These are phyloP conservation scores for Metschnikowia noctiluminum DNA, from an alignment of 805 yeast genomes.

Conservation along the genomic window DNA sequence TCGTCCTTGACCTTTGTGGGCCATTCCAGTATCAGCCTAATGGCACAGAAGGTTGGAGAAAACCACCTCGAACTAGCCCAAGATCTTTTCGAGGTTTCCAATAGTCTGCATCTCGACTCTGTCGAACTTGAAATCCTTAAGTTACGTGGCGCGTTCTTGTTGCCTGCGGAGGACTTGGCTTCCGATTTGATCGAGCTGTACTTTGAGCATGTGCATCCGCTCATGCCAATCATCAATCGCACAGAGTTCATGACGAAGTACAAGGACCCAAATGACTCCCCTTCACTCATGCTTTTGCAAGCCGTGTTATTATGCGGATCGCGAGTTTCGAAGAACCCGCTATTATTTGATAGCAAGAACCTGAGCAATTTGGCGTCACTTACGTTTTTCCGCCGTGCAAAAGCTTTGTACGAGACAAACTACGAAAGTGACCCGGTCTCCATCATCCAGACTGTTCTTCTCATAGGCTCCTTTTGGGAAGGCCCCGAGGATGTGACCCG, in stretches of 20 bases:
- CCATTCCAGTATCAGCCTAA: constrained; percentile 45
- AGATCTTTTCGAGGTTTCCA: constrained; percentile 36
- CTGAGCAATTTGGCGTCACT: constrained; percentile 49
- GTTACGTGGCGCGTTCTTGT: constrained; percentile 63
- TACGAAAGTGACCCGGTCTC: constrained; percentile 63
- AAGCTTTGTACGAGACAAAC: constrained; percentile 67
- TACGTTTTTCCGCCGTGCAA: constrained; percentile 65
- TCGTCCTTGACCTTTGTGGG: constrained; percentile 50
- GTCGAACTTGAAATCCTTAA: constrained; percentile 65
- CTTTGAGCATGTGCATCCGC: constrained; percentile 64
- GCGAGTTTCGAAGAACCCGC: constrained; percentile 53
- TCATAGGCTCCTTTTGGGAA: constrained; percentile 71
- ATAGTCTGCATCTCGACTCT: constrained; percentile 40
- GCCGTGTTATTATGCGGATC: constrained; percentile 69
- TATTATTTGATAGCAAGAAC: constrained; percentile 47
- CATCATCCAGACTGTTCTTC: constrained; percentile 56
- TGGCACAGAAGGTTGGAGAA: constrained; percentile 45
- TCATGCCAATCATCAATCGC: constrained; percentile 65
- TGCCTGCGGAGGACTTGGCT: constrained; percentile 59
- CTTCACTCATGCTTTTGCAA: constrained; percentile 63
- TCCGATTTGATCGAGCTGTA: constrained; percentile 58
- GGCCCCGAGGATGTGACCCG: constrained; percentile 67
- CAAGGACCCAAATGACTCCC: constrained; percentile 54
- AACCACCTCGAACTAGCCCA: constrained; percentile 46
- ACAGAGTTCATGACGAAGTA: constrained; percentile 55